A percentile compares a stretch with the other conserved stretches of the same genome.
These are phyloP conservation scores for Colletotrichum scovillei DNA, from an alignment of 2,329 filamentous ascomycete genomes.

Conservation along the genomic window DNA sequence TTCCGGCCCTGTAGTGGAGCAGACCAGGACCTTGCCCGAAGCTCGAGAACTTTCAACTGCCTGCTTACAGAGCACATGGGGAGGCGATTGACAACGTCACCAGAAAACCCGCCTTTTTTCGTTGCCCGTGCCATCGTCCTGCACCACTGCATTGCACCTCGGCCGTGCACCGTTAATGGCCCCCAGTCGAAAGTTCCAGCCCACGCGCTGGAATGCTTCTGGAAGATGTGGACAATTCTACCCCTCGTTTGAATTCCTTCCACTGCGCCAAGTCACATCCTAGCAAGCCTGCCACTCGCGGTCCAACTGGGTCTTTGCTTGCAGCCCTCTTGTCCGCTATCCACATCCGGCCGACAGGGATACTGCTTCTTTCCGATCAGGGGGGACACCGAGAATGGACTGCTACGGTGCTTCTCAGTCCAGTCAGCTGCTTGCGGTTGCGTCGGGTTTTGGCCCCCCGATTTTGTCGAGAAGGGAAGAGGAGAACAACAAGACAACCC, in stretches of 20 bases:
- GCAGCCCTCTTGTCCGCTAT: background rate
- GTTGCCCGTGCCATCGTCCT: slow-evolving; percentile 1
- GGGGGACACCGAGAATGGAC: background rate
- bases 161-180: slow-evolving; percentile 9
- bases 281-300: slow-evolving; percentile 6
- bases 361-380: background rate
- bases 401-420: background rate
- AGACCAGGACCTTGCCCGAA: background rate
- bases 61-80: background rate
- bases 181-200: background rate
- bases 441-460: slow-evolving; percentile 3
- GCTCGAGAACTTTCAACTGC: background rate
- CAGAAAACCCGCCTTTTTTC: background rate
- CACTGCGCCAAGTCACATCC: slow-evolving; percentile 9
- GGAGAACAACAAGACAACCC: background rate
- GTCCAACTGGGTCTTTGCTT: slow-evolving; percentile 26
- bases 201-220: slow-evolving; percentile 31
- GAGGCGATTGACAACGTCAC: background rate
- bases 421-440: background rate
- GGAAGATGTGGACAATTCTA: slow-evolving; percentile 25
- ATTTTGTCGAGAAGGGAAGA: background rate
- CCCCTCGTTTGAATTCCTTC: slow-evolving; percentile 11
- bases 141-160: background rate
- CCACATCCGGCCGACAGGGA: background rate
- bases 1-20: background rate